phyloP scores from a whole-genome alignment of 2,329 filamentous ascomycete species.

The Escovopsis weberi region DNA sequence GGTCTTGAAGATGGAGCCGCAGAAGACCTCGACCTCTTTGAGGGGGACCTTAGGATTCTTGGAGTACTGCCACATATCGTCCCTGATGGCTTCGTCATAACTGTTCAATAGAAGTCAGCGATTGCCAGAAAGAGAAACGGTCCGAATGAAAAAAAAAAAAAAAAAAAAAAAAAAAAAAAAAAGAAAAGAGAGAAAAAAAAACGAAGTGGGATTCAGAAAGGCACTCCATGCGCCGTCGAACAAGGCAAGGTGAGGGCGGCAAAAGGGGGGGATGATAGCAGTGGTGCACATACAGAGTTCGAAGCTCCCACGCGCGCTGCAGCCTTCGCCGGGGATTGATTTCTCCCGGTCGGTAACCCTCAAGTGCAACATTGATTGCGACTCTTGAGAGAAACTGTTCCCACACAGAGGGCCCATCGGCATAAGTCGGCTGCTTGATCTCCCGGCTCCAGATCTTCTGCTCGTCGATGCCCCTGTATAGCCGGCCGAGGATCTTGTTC shows the following conservation, averaged over 20 bases:
- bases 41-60: slow-evolving; percentile 30
- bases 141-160: too few species aligned
- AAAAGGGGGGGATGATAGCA: background rate
- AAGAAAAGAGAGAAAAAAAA: too few species aligned
- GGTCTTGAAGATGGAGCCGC: slow-evolving; percentile 40
- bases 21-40: slow-evolving; percentile 39
- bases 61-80: slow-evolving; percentile 28
- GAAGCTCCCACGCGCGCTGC: slow-evolving; percentile 28
- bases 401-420: slow-evolving; percentile 26
- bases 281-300: slow-evolving; percentile 27
- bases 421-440: slow-evolving; percentile 19
- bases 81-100: slow-evolving; percentile 30
- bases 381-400: slow-evolving; percentile 21
- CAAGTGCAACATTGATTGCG: slow-evolving; percentile 6
- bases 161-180: too few species aligned
- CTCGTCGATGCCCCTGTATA: slow-evolving; percentile 65
- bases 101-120: slow-evolving; percentile 15
- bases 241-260: too few species aligned
- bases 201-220: too few species aligned
- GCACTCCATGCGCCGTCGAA: too few species aligned
- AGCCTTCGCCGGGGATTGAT: slow-evolving; percentile 20
- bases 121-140: too few species aligned
- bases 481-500: slow-evolving; percentile 49
- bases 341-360: slow-evolving; percentile 3
- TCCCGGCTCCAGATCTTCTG: slow-evolving; percentile 44